Evolutionary conservation across 2,329 filamentous ascomycete species (phyloP).

Genomic region (Monascus ruber): DNA sequence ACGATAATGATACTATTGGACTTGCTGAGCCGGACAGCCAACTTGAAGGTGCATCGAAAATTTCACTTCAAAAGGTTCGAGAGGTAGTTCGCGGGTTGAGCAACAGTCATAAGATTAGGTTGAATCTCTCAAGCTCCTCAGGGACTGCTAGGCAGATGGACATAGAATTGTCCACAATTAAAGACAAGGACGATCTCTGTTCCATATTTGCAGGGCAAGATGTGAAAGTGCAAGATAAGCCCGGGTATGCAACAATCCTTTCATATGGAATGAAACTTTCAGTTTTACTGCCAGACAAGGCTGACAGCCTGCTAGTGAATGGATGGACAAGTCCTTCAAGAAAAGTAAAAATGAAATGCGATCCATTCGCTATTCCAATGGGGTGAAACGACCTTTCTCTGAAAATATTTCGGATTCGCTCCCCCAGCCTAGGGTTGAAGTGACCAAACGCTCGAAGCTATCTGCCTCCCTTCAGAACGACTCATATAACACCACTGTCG

Average conservation of each 20-base stretch:
- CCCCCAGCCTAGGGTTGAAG: conserved; percentile 3
- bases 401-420: conserved; percentile 3
- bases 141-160: conserved; percentile 11
- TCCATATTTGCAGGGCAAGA: conserved; percentile 4
- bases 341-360: conserved; percentile 4
- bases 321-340: conserved; percentile 23
- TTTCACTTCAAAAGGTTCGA: conserved; percentile 13
- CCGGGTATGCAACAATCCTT: conserved; percentile 11
- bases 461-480: conserved; percentile 18
- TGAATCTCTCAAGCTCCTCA: conserved; percentile 14
- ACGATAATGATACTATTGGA: conserved; percentile 4
- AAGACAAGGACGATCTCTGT: conserved; percentile 13
- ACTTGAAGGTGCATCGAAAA: neutral
- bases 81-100: conserved; percentile 9
- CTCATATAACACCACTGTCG: conserved; percentile 3
- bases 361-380: conserved; percentile 1
- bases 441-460: conserved; percentile 18
- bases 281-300: neutral
- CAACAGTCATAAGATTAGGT: conserved; percentile 17
- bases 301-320: conserved; percentile 13
- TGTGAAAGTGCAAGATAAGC: conserved; percentile 10
- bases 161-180: conserved; percentile 15
- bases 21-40: conserved; percentile 1
- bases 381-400: conserved; percentile 7
- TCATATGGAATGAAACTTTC: neutral